Evolutionary conservation across 257 asterid genomes (phyloP).

Genomic region (Salvia miltiorrhiza): DNA sequence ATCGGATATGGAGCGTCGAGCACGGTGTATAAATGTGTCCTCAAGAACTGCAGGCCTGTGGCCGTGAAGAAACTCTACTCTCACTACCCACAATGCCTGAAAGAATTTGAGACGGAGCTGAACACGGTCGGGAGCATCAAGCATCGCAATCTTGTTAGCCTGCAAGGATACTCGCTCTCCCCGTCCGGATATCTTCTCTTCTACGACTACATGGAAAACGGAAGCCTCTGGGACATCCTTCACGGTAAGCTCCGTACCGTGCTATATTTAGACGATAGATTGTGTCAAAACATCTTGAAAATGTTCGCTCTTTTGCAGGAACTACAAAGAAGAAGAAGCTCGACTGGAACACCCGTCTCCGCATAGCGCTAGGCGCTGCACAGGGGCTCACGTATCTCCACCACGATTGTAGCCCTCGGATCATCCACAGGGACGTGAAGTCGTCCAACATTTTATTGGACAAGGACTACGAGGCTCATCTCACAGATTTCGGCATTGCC

Average conservation of each 20-base stretch:
- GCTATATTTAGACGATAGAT: no score
- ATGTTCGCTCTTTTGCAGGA: constrained; percentile 40
- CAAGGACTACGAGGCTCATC: constrained; percentile 72
- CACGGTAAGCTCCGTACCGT: constrained; percentile 63
- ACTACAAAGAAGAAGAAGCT: constrained; percentile 65
- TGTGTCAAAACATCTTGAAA: not conserved
- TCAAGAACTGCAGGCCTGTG: constrained; percentile 88
- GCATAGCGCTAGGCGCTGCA: constrained; percentile 74
- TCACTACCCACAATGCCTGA: constrained; percentile 70
- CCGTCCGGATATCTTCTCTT: constrained; percentile 77
- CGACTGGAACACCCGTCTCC: constrained; percentile 74
- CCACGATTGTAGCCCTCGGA: constrained; percentile 87
- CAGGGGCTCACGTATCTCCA: constrained; percentile 93
- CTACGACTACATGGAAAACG: constrained; percentile 95
- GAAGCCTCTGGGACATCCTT: constrained; percentile 93
- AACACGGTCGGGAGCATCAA: constrained; percentile 89
- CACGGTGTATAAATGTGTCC: constrained; percentile 87
- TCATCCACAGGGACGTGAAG: constrained; percentile 86
- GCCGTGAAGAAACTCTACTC: constrained; percentile 86
- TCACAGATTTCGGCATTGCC: constrained; percentile 92
- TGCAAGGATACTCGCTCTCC: constrained; percentile 92
- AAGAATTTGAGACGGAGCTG: constrained; percentile 88
- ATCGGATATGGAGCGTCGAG: constrained; percentile 94
- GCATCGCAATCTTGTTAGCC: constrained; percentile 88
- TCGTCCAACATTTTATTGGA: constrained; percentile 83